Base-by-base conservation (phyloP, 2,329 filamentous ascomycete species). In the Calonectria montana region DNA sequence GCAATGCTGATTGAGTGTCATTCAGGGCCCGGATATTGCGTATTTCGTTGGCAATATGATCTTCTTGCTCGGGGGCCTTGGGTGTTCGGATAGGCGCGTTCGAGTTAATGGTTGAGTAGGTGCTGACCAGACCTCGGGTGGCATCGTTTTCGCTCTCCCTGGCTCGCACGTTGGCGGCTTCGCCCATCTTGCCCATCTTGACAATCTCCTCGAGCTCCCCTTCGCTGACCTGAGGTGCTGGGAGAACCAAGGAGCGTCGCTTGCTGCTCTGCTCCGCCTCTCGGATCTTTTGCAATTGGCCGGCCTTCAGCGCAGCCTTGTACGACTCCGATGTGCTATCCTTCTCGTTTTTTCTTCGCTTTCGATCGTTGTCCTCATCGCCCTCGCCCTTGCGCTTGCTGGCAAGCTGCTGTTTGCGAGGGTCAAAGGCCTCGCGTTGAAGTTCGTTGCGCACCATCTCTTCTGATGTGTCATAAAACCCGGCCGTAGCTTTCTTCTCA, bases 221-320 rank as follows among this genome's bases (percentile, higher is more conserved):
- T 80, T 99, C 97, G 82, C 94, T 93, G 78, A 99, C 95, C 84
- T 99, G 97, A 10, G 97, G 97, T 27, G 94, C 88, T 10, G 97
- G 97, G 29, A 99, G 87, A 55, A 93, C 91, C n/a, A 99, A 87
- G 8, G 93, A 86, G 70, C 95, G 91, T 70, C 97, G 91, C 85
- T 98, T 98, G 87, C 95, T 98, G 85, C 94, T 97, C 84, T 98
- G 96, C 83, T 99, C 97, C 2, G 97, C 97, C 85, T 99, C 97
- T 31, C 97, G 91, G 69, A 99, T 94, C 82, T 94, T 97, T 81
- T 98, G 96, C 90, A 96, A 92, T 81, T 98, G 96, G 0, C 95
- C 97, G 27, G 97, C 97, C 84, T 97, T 97, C 64, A 96, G 90
- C 35, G 97, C 97, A 2, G 96, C 96, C 75, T 96, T 94, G 76